Percentiles rank a stretch among this genome's conserved stretches.
Conservation (phyloP, 1,139 yeast species). For the Yamadazyma mexicana region DNA sequence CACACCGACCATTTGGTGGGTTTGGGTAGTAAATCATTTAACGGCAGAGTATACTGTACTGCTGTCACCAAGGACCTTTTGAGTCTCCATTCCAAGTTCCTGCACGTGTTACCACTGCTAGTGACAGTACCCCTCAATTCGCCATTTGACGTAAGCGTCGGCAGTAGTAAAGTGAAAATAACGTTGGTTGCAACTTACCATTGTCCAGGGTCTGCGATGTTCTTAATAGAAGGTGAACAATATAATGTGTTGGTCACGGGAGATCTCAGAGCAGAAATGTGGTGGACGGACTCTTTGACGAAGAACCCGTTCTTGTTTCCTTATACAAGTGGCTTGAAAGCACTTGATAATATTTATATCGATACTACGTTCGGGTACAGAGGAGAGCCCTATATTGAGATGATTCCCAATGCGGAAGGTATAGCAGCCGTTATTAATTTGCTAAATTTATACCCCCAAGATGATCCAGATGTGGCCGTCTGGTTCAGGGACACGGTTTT, state of each 20-base stretch:
- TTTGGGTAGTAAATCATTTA: constrained; percentile 36
- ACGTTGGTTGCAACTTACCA: constrained; percentile 50
- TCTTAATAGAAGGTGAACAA: constrained; percentile 40
- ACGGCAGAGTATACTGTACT: constrained; percentile 52
- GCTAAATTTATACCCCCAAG: constrained; percentile 43
- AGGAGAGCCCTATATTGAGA: constrained; percentile 48
- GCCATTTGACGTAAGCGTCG: constrained; percentile 21
- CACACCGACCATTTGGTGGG: constrained; percentile 62
- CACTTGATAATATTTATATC: constrained; percentile 49
- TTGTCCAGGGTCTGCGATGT: constrained; percentile 65
- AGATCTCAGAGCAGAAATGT: constrained; percentile 57
- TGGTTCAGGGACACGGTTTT: constrained; percentile 41
- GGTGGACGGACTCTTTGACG: constrained; percentile 46
- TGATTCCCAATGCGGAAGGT: constrained; percentile 45
- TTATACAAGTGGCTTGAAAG: constrained; percentile 33
- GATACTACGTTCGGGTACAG: constrained; percentile 59
- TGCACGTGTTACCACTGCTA: constrained; percentile 22
- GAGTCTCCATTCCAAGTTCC: constrained; percentile 23
- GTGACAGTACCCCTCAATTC: constrained; percentile 23
- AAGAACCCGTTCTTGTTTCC: constrained; percentile 45
- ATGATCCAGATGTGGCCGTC: constrained; percentile 40
- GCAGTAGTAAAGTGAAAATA: constrained; percentile 17
- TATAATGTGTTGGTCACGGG: constrained; percentile 54
- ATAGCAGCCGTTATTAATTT: constrained; percentile 32
- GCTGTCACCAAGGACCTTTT: constrained; percentile 41